phyloP scores from a whole-genome alignment of 2,329 filamentous ascomycete species.

The Rutstroemia sp. region DNA sequence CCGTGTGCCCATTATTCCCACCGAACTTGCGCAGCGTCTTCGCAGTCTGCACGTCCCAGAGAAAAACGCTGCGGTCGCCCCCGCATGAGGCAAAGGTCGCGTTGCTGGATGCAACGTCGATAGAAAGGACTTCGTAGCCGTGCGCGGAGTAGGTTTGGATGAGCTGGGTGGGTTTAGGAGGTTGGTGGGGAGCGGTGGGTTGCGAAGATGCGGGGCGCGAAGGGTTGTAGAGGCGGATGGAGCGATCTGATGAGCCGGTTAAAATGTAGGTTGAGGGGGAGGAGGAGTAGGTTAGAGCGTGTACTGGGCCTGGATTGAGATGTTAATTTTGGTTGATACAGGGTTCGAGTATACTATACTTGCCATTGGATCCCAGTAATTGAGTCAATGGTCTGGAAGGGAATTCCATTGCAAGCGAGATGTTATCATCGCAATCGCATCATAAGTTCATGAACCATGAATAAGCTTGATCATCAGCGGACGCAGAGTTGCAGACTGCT shows the following conservation, averaged over 20 bases:
- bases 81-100: conserved; percentile 79
- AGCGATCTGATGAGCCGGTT: conserved; percentile 78
- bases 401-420: conserved; percentile 30
- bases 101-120: conserved; percentile 70
- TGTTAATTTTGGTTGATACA: background rate
- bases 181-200: conserved; percentile 32
- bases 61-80: conserved; percentile 83
- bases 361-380: conserved; percentile 52
- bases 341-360: conserved; percentile 24
- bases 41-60: conserved; percentile 87
- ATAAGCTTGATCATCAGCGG: too few relatives aligned
- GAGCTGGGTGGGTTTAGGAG: conserved; percentile 40
- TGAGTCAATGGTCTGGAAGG: conserved; percentile 43
- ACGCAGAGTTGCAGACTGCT: too few relatives aligned
- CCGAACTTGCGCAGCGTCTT: conserved; percentile 69
- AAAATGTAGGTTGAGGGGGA: conserved; percentile 71
- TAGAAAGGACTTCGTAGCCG: conserved; percentile 83
- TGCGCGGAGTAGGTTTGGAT: conserved; percentile 88
- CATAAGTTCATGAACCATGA: background rate
- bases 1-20: conserved; percentile 36
- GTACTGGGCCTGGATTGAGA: conserved; percentile 52
- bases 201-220: conserved; percentile 38
- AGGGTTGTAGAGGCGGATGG: conserved; percentile 81
- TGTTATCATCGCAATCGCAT: conserved; percentile 5
- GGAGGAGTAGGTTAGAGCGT: conserved; percentile 66